phyloP scores from a whole-genome alignment of 371 early-diverging fungal species.

The Mortierella sp. region DNA sequence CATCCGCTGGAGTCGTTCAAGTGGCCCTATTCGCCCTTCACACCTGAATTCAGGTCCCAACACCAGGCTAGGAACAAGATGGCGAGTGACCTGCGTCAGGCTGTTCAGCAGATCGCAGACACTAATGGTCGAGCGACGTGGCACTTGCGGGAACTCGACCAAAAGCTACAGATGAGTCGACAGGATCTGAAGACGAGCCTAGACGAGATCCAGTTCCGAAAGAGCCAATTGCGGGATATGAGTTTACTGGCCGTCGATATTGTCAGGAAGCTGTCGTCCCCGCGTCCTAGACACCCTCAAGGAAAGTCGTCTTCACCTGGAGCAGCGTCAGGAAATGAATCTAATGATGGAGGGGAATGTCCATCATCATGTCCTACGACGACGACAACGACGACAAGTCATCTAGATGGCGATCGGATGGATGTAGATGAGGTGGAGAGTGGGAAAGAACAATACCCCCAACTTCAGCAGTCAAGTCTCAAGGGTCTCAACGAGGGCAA shows the following conservation, averaged over 20 bases:
- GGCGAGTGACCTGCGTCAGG: slow-evolving; percentile 14
- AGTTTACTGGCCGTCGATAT: slow-evolving; percentile 45
- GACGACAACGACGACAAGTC: neutral
- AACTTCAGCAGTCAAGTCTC: slow-evolving; percentile 4
- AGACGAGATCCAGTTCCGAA: slow-evolving; percentile 50
- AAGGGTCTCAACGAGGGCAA: slow-evolving; percentile 47
- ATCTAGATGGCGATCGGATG: slow-evolving; percentile 30
- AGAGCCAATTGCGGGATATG: slow-evolving; percentile 50
- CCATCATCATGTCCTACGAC: slow-evolving; percentile 12
- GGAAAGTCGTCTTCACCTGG: slow-evolving; percentile 8
- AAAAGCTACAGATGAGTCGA: slow-evolving; percentile 38
- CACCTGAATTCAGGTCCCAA: slow-evolving; percentile 37
- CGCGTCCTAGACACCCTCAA: slow-evolving; percentile 1
- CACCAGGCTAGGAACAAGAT: slow-evolving; percentile 31
- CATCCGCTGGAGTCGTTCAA: slow-evolving; percentile 45
- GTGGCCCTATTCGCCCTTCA: slow-evolving; percentile 51
- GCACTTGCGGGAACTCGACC: slow-evolving; percentile 38
- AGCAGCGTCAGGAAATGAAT: slow-evolving; percentile 11
- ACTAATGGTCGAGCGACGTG: slow-evolving; percentile 25
- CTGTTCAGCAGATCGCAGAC: slow-evolving; percentile 27
- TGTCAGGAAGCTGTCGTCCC: slow-evolving; percentile 34
- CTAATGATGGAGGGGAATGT: slow-evolving; percentile 17
- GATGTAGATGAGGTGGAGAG: slow-evolving; percentile 27
- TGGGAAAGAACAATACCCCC: slow-evolving; percentile 5
- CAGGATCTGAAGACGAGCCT: slow-evolving; percentile 42